Conservation (phyloP, 1,139 yeast species). For the Sugiyamaella neomexicana region DNA sequence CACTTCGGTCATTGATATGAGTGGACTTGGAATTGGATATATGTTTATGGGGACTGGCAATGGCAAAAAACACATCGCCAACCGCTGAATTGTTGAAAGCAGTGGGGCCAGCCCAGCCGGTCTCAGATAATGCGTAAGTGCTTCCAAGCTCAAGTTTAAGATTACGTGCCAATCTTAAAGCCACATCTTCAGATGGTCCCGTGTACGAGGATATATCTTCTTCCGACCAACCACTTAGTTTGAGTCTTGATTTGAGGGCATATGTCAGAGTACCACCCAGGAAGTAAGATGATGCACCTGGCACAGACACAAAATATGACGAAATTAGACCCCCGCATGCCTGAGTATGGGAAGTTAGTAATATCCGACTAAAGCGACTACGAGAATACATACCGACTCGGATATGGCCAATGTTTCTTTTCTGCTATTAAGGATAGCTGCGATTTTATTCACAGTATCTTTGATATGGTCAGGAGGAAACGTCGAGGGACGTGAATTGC, state of each 20-base stretch:
- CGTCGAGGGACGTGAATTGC: not conserved
- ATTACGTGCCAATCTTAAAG: conserved; percentile 72
- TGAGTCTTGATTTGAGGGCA: conserved; percentile 70
- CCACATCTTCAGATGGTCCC: conserved; percentile 81
- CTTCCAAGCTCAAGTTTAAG: conserved; percentile 78
- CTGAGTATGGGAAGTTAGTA: conserved; percentile 20
- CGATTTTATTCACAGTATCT: conserved; percentile 55
- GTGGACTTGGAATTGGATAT: conserved; percentile 52
- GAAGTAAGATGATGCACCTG: conserved; percentile 82
- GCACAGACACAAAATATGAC: conserved; percentile 74
- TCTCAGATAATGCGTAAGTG: conserved; percentile 76
- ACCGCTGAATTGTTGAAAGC: conserved; percentile 36
- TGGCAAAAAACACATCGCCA: conserved; percentile 72
- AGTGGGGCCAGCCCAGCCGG: conserved; percentile 87
- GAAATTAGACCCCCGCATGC: conserved; percentile 88
- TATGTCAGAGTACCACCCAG: conserved; percentile 83
- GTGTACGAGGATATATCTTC: conserved; percentile 62
- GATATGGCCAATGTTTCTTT: conserved; percentile 72
- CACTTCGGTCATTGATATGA: conserved; percentile 51
- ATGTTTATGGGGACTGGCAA: conserved; percentile 62
- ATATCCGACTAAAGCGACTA: not conserved
- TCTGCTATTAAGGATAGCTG: conserved; percentile 52
- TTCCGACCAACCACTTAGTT: conserved; percentile 75
- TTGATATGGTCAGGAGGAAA: conserved; percentile 65
- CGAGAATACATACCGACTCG: conserved; percentile 53